phyloP scores from a whole-genome alignment of 2,329 filamentous ascomycete genomes.

The Xylaria sp. region DNA sequence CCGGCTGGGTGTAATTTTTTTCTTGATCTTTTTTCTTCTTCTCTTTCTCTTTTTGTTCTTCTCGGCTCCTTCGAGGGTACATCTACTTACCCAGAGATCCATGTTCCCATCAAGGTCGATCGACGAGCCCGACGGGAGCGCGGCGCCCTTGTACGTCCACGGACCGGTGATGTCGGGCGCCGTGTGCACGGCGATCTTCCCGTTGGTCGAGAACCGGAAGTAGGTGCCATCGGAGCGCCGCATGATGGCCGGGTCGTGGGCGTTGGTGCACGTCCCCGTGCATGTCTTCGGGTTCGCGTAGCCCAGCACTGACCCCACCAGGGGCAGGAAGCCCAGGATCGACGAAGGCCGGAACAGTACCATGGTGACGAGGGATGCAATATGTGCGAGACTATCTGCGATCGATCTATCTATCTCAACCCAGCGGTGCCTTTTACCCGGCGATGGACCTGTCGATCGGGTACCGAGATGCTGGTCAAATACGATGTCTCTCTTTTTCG shows the following conservation, averaged over 20 bases:
- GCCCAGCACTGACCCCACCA: conserved; percentile 41
- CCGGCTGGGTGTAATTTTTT: too few species aligned
- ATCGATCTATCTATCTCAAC: not conserved
- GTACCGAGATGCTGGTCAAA: not conserved
- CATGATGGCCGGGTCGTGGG: conserved; percentile 57
- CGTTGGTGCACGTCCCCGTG: conserved; percentile 53
- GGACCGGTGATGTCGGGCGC: conserved; percentile 53
- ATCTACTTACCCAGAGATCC: conserved; percentile 54
- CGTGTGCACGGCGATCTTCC: conserved; percentile 54
- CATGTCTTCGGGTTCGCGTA: conserved; percentile 54
- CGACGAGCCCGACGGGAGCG: conserved; percentile 51
- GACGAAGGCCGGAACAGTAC: conserved; percentile 14
- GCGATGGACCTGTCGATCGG: conserved; percentile 4
- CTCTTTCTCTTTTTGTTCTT: too few species aligned
- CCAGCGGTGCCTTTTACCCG: not conserved
- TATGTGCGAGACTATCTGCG: not conserved
- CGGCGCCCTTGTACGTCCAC: conserved; percentile 55
- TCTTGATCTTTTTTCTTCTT: too few species aligned
- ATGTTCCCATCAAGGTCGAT: conserved; percentile 52
- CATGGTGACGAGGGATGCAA: conserved; percentile 17
- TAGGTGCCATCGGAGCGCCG: conserved; percentile 56
- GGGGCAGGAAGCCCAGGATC: conserved; percentile 41
- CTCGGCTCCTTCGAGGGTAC: not conserved
- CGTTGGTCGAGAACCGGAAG: conserved; percentile 56
- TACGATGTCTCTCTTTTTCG: not conserved